Base-by-base conservation (phyloP, 2,329 filamentous ascomycete species). In the Trichoderma sp. region DNA sequence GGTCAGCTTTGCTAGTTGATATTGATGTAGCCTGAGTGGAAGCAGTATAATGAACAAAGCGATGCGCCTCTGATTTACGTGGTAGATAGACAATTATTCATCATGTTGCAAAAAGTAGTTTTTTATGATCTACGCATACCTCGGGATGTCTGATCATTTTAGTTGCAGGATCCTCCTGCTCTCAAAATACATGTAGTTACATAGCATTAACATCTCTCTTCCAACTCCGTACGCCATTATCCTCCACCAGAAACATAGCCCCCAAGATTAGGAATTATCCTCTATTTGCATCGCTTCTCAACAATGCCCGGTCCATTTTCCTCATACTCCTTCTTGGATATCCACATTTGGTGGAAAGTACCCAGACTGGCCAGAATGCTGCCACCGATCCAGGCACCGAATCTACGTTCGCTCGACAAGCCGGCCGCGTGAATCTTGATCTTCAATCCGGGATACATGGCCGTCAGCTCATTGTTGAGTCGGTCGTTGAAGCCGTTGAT, bases 301-400 rank as follows among this genome's bases (percentile, higher is more conserved):
- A 98, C 93, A 76, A 98, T 95, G 74, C 90, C 90, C 6, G 91
- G 85, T 2, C 96, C 96, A 81, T 97, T 95, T 85, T 99, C 97
- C 74, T 98, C 94, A 78, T 98, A 98, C 85, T 99, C 96, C 86
- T 97, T 97, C 82, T 91, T 93, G 28, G 92, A 95, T 77, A 99
- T 97, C 96, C 96, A 99, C 92, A 99, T 95, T 85, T 99, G 96
- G 84, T 99, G 96, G 84, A 99, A 99, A 15, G 95, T 97, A 11
- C 97, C 97, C 83, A 99, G 82, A 82, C 95, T 98, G 7, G 93
- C 95, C 76, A 99, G 85, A 76, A 99, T 98, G 82, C 94, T 98
- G 59, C 96, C 96, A 61, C 97, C 96, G 76, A 99, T 94, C 95
- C 96, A 99, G 64, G 93, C 91, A 26, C 93, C 95, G 81, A 97